These are phyloP conservation scores for Umbelopsis sp. DNA, from an alignment of 192 early-diverging fungal genomes.

Conservation along the genomic window DNA sequence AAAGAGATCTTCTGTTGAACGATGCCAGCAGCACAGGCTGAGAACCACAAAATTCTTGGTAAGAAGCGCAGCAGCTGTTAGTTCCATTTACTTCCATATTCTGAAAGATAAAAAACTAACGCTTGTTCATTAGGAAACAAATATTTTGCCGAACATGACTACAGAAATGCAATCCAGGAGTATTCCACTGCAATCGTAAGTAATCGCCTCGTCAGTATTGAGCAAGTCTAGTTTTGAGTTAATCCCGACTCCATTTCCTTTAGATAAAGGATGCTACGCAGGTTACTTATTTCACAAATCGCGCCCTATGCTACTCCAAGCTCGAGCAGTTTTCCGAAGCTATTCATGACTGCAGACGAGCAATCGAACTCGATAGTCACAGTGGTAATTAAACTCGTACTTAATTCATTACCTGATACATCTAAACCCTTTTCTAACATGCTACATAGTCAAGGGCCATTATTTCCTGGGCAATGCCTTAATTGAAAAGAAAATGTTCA, in stretches of 20 bases:
- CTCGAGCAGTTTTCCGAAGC: conserved; percentile 57
- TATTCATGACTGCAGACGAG: conserved; percentile 63
- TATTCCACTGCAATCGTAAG: conserved; percentile 77
- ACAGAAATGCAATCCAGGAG: conserved; percentile 67
- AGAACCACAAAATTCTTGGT: conserved; percentile 29
- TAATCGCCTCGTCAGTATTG: not conserved
- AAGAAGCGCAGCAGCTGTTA: not conserved
- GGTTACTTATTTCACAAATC: conserved; percentile 79
- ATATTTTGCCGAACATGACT: conserved; percentile 57
- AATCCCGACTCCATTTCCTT: not conserved
- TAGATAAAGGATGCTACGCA: conserved; percentile 65
- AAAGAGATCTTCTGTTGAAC: not conserved
- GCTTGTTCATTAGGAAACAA: conserved; percentile 49
- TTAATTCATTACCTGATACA: too few relatives aligned
- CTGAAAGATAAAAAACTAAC: not conserved
- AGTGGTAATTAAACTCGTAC: conserved; percentile 39
- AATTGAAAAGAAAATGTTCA: conserved; percentile 32
- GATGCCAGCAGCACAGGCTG: conserved; percentile 28
- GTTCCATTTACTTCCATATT: not conserved
- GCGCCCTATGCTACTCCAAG: conserved; percentile 74
- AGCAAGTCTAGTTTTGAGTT: not conserved
- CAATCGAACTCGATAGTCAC: conserved; percentile 65
- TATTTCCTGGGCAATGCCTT: conserved; percentile 17
- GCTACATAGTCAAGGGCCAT: conserved; percentile 42
- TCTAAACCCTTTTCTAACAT: conserved; percentile 31